Base-by-base conservation (phyloP, 1,284 basidiomycete genomes). In the Boletus sp. region DNA sequence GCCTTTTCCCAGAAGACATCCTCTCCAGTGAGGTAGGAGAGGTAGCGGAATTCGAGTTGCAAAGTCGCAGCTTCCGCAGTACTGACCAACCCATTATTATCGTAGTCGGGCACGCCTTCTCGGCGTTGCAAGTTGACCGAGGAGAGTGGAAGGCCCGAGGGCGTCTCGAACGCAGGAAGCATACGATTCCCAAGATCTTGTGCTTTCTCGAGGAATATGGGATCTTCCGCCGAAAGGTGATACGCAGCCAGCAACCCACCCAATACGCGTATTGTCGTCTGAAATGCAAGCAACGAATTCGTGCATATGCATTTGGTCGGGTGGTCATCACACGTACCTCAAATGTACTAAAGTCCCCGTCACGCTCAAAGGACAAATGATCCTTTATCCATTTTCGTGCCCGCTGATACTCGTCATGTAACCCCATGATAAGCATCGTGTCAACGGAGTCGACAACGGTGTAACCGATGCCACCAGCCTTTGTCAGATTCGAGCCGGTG, bases 1-100 rank as follows among this genome's bases (percentile, higher is more conserved):
- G 77, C 91, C 47, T 83, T 83, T 42, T 78, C 72, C 93, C 93
- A 96, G 63, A 91, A 97, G 2, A 71, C 69, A 9, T 78, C 75
- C 46, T 95, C 81, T 5, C 81, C 85, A 0, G 88, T 93, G 41
- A 95, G 66, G 53, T 87, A 70, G 34, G 82, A 82, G n/a, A 98
- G 75, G 62, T 96, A 95, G 58, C 88, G 85, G 67, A 97, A 84
- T 68, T 95, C 94, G 20, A 96, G 78, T 66, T 94, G 91, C 22
- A 93, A 69, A 1, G 88, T 93, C 2, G 86, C 77, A 8, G 83
- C 85, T 66, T 95, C 93, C 0, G 94, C 91, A 1, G 92, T 84
- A 59, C 87, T 90, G 44, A 87, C 80, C 14, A 87, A 69, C 9
- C 80, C 81, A 8, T 75, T 69, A 57, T 86, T 86, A 59, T 86